These are phyloP conservation scores for Aspergillus calidoustus DNA, from an alignment of 2,329 filamentous ascomycete genomes.

Conservation along the genomic window DNA sequence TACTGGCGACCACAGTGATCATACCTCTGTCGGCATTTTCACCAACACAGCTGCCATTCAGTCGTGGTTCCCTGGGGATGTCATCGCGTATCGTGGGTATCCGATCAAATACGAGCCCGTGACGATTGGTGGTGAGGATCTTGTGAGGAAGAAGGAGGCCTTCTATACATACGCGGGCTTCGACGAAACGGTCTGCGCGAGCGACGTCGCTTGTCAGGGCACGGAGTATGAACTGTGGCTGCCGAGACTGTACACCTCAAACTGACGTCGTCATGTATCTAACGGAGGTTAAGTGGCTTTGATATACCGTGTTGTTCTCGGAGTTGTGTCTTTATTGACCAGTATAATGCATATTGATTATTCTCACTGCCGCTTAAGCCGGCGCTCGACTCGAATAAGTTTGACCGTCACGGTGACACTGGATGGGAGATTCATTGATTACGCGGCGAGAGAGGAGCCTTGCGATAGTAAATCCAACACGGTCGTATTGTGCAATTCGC, in stretches of 20 bases:
- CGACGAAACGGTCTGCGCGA: constrained; percentile 13
- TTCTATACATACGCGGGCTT: constrained; percentile 17
- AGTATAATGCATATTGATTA: too few species aligned
- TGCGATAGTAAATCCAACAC: background rate
- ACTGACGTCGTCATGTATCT: background rate
- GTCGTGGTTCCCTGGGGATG: background rate
- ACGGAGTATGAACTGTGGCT: constrained; percentile 14
- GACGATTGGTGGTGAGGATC: constrained; percentile 5
- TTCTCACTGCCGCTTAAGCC: background rate
- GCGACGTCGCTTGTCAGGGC: constrained; percentile 1
- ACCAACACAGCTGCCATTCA: constrained; percentile 6
- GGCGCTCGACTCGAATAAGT: background rate
- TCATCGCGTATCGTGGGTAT: constrained; percentile 20
- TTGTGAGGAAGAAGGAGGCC: constrained; percentile 12
- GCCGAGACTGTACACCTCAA: constrained; percentile 5
- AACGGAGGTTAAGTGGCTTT: background rate
- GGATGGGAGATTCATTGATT: background rate
- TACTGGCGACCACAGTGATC: constrained; percentile 20
- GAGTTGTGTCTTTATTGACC: background rate
- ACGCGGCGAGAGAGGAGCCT: background rate
- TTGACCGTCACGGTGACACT: background rate
- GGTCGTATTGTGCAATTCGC: background rate
- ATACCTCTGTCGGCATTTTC: constrained; percentile 11
- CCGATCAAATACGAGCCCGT: constrained; percentile 7
- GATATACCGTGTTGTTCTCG: background rate